Evolutionary conservation across 2,329 filamentous ascomycete genomes (phyloP).

Genomic region (Amesomyces nigricolor): DNA sequence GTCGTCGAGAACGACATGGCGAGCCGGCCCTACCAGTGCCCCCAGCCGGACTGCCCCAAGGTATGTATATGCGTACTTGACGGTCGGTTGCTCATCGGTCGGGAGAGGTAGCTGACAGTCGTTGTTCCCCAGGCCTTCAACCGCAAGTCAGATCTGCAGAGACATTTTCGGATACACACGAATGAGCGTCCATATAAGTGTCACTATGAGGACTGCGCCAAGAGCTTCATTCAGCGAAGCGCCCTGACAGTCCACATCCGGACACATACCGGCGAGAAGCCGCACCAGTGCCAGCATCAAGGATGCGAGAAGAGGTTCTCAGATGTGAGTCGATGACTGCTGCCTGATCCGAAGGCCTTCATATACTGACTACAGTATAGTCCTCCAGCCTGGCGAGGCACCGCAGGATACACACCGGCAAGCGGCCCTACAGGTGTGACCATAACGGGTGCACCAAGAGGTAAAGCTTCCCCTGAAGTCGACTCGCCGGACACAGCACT

Average conservation of each 20-base stretch:
- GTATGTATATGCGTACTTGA: slow-evolving; percentile 35
- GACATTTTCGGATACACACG: slow-evolving; percentile 67
- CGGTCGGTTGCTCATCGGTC: background rate
- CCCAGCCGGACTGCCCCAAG: slow-evolving; percentile 58
- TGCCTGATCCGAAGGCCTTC: background rate
- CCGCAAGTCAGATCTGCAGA: slow-evolving; percentile 64
- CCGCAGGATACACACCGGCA: slow-evolving; percentile 60
- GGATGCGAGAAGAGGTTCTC: slow-evolving; percentile 66
- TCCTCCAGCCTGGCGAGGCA: slow-evolving; percentile 62
- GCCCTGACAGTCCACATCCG: slow-evolving; percentile 65
- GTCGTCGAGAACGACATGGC: slow-evolving; percentile 58
- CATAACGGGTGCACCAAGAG: slow-evolving; percentile 59
- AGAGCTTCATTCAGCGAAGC: slow-evolving; percentile 67
- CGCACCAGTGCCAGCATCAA: slow-evolving; percentile 60
- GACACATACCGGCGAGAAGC: slow-evolving; percentile 67
- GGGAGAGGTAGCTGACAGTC: slow-evolving; percentile 11
- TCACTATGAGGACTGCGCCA: slow-evolving; percentile 54
- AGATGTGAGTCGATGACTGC: slow-evolving; percentile 46
- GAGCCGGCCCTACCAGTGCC: slow-evolving; percentile 58
- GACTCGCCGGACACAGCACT: slow-evolving; percentile 13
- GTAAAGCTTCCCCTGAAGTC: slow-evolving; percentile 31
- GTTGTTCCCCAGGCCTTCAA: slow-evolving; percentile 57
- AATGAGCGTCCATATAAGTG: slow-evolving; percentile 65
- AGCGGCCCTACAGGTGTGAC: slow-evolving; percentile 59
- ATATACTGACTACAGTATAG: slow-evolving; percentile 38